phyloP scores from a whole-genome alignment of 2,329 filamentous ascomycete species.

The Phaeosphaeriaceae sp. region DNA sequence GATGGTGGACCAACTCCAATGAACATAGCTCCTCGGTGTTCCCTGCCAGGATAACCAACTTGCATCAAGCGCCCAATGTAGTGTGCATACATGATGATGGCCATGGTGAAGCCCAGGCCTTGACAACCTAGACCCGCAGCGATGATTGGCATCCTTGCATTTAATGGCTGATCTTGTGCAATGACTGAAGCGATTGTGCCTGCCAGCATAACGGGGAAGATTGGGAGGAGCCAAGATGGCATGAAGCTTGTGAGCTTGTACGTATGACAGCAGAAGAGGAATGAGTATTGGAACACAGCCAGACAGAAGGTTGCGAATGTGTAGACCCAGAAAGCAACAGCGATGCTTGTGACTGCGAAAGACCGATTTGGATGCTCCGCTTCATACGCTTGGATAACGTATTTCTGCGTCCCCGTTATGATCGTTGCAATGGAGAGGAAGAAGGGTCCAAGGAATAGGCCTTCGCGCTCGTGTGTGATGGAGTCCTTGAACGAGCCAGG shows the following conservation, averaged over 20 bases:
- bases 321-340: constrained; percentile 54
- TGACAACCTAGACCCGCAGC: constrained; percentile 73
- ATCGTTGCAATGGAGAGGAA: constrained; percentile 52
- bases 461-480: constrained; percentile 59
- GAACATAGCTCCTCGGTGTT: constrained; percentile 74
- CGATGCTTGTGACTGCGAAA: constrained; percentile 51
- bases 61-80: constrained; percentile 77
- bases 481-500: constrained; percentile 54
- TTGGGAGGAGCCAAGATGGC: constrained; percentile 76
- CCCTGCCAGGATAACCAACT: constrained; percentile 66
- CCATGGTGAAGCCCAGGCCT: constrained; percentile 72
- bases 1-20: constrained; percentile 78
- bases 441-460: constrained; percentile 57
- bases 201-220: constrained; percentile 76
- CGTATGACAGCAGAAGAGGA: constrained; percentile 66
- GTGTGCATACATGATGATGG: constrained; percentile 74
- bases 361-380: constrained; percentile 48
- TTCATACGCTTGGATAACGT: constrained; percentile 40
- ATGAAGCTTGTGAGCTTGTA: constrained; percentile 72
- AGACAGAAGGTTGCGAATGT: constrained; percentile 50
- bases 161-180: constrained; percentile 64
- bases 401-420: constrained; percentile 51
- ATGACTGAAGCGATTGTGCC: constrained; percentile 75
- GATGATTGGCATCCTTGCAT: constrained; percentile 67
- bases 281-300: constrained; percentile 63